These are phyloP conservation scores for Candida fluviatilis DNA, from an alignment of 805 yeast genomes.

Conservation along the genomic window DNA sequence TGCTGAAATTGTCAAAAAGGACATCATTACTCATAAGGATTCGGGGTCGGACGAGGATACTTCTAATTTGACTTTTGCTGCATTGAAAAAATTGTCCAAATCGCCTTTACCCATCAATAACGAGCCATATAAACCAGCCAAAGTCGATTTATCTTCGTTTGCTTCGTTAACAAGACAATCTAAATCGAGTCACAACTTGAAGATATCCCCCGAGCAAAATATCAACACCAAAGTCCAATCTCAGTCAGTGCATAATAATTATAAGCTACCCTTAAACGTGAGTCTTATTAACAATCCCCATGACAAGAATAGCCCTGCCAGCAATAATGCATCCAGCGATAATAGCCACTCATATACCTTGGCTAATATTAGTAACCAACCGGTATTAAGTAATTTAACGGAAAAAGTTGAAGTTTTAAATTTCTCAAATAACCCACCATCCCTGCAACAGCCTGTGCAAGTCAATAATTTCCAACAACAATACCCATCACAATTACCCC, in stretches of 20 bases:
- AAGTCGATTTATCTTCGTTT: constrained; percentile 41
- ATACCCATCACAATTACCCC: constrained; percentile 1
- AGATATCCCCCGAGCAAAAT: constrained; percentile 1
- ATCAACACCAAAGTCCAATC: constrained; percentile 6
- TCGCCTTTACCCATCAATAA: constrained; percentile 37
- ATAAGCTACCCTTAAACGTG: constrained; percentile 1
- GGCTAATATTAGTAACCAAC: neutral
- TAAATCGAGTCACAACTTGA: constrained; percentile 11
- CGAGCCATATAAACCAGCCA: constrained; percentile 43
- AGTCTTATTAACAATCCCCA: neutral
- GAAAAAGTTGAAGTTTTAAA: neutral
- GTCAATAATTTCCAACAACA: constrained; percentile 1
- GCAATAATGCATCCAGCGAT: neutral
- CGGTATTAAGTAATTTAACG: neutral
- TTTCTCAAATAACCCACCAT: neutral
- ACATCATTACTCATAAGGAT: neutral
- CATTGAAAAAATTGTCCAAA: constrained; percentile 38
- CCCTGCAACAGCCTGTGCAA: neutral
- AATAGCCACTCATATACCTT: neutral
- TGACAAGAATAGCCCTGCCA: neutral
- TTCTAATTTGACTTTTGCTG: constrained; percentile 36
- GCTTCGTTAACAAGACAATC: constrained; percentile 43
- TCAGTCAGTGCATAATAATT: constrained; percentile 5
- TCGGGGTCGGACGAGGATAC: constrained; percentile 27
- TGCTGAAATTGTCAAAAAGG: neutral